A percentile compares a stretch with the other conserved stretches of the same genome.
Conservation (phyloP, 2,329 filamentous ascomycete genomes). For the Decorospora gaudefroyi region DNA sequence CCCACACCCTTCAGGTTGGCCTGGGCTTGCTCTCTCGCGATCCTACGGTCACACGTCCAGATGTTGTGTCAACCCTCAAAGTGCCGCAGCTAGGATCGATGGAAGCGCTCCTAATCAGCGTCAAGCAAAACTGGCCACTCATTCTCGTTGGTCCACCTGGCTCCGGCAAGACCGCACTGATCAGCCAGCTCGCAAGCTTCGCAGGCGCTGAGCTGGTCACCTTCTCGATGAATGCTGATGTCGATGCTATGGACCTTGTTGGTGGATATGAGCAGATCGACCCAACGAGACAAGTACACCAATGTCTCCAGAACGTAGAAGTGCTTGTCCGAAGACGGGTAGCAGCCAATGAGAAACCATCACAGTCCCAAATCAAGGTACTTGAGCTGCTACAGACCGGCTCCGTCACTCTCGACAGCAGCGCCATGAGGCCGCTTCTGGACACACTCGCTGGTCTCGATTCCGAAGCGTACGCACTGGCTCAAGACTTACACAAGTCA, state of each 20-base stretch:
- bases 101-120: conserved; percentile 84
- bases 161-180: conserved; percentile 80
- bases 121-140: conserved; percentile 84
- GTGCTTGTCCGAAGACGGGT: conserved; percentile 55
- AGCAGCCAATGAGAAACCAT: conserved; percentile 14
- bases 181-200: conserved; percentile 78
- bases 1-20: conserved; percentile 74
- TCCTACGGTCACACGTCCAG: conserved; percentile 37
- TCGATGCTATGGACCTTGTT: conserved; percentile 95
- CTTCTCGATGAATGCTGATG: conserved; percentile 89
- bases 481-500: conserved; percentile 57
- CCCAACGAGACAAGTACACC: conserved; percentile 70
- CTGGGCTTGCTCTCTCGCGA: conserved; percentile 71
- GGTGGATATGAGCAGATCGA: conserved; percentile 97
- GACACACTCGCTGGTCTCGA: conserved; percentile 19
- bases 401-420: background rate
- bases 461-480: conserved; percentile 36
- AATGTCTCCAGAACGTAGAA: conserved; percentile 60
- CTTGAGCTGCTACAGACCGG: conserved; percentile 28
- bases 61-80: conserved; percentile 24
- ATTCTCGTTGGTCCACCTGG: conserved; percentile 86
- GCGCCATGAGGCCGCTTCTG: conserved; percentile 18
- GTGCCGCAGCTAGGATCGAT: conserved; percentile 68
- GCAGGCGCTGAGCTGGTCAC: conserved; percentile 77
- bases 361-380: conserved; percentile 17